phyloP scores from a whole-genome alignment of 495 filamentous ascomycete species.

The Penicillium lividum region DNA sequence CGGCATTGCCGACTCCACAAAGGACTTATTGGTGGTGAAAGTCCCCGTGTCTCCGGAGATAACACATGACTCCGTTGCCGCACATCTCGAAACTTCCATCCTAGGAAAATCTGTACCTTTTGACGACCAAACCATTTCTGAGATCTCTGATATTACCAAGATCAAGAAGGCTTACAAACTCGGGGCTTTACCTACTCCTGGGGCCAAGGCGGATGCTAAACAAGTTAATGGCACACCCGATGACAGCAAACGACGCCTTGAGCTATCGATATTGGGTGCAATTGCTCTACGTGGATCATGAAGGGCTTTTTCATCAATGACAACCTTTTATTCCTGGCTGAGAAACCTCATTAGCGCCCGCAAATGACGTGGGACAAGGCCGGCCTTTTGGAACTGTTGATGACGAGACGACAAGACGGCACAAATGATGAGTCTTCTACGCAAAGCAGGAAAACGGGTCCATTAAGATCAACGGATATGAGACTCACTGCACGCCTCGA shows the following conservation, averaged over 20 bases:
- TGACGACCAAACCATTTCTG: conserved; percentile 59
- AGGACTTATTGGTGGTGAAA: conserved; percentile 74
- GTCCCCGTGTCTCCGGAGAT: conserved; percentile 52
- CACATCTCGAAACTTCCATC: conserved; percentile 63
- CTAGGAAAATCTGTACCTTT: conserved; percentile 63
- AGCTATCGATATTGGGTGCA: conserved; percentile 62
- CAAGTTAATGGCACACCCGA: conserved; percentile 21
- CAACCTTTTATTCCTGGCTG: not conserved
- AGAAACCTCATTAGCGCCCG: not conserved
- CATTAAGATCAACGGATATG: not conserved
- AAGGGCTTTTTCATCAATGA: not conserved
- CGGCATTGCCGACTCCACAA: conserved; percentile 71
- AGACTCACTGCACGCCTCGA: not conserved
- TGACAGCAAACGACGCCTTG: conserved; percentile 52
- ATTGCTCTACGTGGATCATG: conserved; percentile 71
- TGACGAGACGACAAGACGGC: not conserved
- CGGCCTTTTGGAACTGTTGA: not conserved
- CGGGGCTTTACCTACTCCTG: conserved; percentile 48
- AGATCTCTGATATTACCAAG: conserved; percentile 62
- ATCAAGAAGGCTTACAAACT: conserved; percentile 86
- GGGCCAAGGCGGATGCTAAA: conserved; percentile 23
- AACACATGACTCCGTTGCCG: conserved; percentile 54
- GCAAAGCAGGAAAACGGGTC: not conserved
- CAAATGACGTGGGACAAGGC: not conserved
- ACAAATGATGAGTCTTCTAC: not conserved